Evolutionary conservation across 495 filamentous ascomycete species (phyloP), one percentile per base, ranked within the genome.

Genomic region (Xylaria flabelliformis): DNA sequence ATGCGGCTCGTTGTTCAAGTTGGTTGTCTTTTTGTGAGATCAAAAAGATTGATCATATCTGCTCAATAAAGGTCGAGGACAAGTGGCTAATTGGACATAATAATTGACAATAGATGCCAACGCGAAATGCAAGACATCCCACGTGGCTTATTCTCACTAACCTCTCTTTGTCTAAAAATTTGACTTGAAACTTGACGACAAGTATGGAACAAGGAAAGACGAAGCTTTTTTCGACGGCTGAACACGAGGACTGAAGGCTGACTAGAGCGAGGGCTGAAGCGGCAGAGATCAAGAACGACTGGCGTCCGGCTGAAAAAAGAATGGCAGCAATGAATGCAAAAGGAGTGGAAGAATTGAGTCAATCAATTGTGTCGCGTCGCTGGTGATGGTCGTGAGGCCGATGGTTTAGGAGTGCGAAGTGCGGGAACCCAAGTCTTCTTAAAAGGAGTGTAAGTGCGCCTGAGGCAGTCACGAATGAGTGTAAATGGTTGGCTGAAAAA

Each of bases 391-490:
- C 46, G 46, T 42, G 53, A 66, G 66, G 32, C 70, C 46, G 73
- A 56, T 51, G 51, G 67, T 65, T 63, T 61, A 63, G 53, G 51
- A 67, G 63, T 59, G 72, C 66, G 65, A 70, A 69, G 70, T 74
- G 73, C 64, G 75, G 53, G 73, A 64, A 58, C 70, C 72, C 68
- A 56, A 64, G 72, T 71, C 73, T 76, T 76, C 73, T 74, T 50
- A 50, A 70, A 81, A 80, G 78, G 84, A 86, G 79, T 80, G 84
- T 78, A 81, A 78, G 77, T 72, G 70, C 68, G 76, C 70, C 75
- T 29, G 64, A 78, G 64, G 73, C 73, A 72, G 39, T 76, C 74
- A 62, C 34, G 51, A 79, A 75, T 32, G 76, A 79, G 77, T 75
- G 77, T 10, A 72, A 71, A 67, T 66, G 72, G 77, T 76, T 76